phyloP scores from a whole-genome alignment of 1,139 yeast species.

The Yamadazyma diospyri region DNA sequence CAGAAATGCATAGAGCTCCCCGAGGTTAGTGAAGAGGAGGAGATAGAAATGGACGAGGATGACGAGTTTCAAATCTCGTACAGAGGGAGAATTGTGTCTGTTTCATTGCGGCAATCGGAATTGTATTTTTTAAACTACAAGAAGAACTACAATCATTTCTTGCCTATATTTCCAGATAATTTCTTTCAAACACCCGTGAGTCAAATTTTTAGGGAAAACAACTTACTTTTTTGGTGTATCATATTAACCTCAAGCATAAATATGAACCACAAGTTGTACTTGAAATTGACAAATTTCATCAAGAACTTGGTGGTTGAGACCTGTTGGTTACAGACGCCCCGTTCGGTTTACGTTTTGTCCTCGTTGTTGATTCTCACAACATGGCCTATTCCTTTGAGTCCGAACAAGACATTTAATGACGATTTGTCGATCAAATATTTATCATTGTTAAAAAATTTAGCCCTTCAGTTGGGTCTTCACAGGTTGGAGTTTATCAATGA shows the following conservation, averaged over 20 bases:
- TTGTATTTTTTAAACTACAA: slow-evolving; percentile 30
- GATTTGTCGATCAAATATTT: slow-evolving; percentile 37
- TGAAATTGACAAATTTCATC: slow-evolving; percentile 29
- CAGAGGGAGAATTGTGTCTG: slow-evolving; percentile 18
- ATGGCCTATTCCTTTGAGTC: slow-evolving; percentile 42
- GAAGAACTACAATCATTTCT: slow-evolving; percentile 28
- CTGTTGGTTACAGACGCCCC: slow-evolving; percentile 46
- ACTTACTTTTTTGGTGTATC: slow-evolving; percentile 42
- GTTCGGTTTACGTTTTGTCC: slow-evolving; percentile 39
- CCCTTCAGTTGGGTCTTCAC: slow-evolving; percentile 45
- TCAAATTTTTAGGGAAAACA: slow-evolving; percentile 26
- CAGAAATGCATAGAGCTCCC: slow-evolving; percentile 21
- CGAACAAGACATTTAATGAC: slow-evolving; percentile 29
- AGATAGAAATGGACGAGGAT: slow-evolving; percentile 1
- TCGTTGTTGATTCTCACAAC: slow-evolving; percentile 43
- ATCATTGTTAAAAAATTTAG: slow-evolving; percentile 38
- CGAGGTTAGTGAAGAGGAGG: slow-evolving; percentile 2
- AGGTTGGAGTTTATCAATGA: slow-evolving; percentile 41
- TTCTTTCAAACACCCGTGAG: slow-evolving; percentile 27
- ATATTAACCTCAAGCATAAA: slow-evolving; percentile 33
- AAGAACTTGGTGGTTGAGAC: slow-evolving; percentile 39
- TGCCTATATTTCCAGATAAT: slow-evolving; percentile 41
- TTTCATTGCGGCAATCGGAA: slow-evolving; percentile 28
- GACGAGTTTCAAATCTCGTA: slow-evolving; percentile 2
- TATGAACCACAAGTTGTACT: slow-evolving; percentile 21